Evolutionary conservation across 2,329 filamentous ascomycete genomes (phyloP).

Genomic region (Aspergillus udagawae): DNA sequence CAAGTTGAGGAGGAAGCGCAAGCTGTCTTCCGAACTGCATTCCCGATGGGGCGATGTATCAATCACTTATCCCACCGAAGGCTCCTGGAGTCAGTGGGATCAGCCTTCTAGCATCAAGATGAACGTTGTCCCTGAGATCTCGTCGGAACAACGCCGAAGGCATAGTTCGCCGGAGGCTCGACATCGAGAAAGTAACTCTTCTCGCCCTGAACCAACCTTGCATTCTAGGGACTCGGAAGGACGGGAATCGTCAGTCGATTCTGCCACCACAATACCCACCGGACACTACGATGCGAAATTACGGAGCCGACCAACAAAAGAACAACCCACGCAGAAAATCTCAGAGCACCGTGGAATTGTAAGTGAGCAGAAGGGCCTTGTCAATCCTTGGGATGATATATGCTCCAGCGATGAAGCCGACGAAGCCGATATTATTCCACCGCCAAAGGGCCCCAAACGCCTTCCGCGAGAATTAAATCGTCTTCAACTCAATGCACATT

Average conservation of each 20-base stretch:
- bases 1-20: slow-evolving; percentile 31
- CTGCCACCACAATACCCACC: slow-evolving; percentile 20
- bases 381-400: background rate
- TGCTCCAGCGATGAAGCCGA: slow-evolving; percentile 24
- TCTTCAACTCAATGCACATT: slow-evolving; percentile 6
- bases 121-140: slow-evolving; percentile 6
- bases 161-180: slow-evolving; percentile 10
- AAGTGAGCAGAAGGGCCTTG: background rate
- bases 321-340: background rate
- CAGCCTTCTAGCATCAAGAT: slow-evolving; percentile 18
- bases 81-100: slow-evolving; percentile 41
- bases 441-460: background rate
- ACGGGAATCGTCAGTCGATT: slow-evolving; percentile 11
- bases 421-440: slow-evolving; percentile 2
- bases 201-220: background rate
- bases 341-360: background rate
- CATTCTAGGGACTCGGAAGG: background rate
- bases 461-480: background rate
- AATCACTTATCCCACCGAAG: slow-evolving; percentile 38
- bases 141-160: slow-evolving; percentile 11
- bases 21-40: slow-evolving; percentile 34
- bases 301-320: slow-evolving; percentile 17
- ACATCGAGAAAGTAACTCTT: slow-evolving; percentile 4
- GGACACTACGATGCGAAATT: slow-evolving; percentile 31
- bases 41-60: slow-evolving; percentile 39